These are phyloP conservation scores for Dendrostoma leiphaemia DNA, from an alignment of 2,329 filamentous ascomycete genomes.

Conservation along the genomic window DNA sequence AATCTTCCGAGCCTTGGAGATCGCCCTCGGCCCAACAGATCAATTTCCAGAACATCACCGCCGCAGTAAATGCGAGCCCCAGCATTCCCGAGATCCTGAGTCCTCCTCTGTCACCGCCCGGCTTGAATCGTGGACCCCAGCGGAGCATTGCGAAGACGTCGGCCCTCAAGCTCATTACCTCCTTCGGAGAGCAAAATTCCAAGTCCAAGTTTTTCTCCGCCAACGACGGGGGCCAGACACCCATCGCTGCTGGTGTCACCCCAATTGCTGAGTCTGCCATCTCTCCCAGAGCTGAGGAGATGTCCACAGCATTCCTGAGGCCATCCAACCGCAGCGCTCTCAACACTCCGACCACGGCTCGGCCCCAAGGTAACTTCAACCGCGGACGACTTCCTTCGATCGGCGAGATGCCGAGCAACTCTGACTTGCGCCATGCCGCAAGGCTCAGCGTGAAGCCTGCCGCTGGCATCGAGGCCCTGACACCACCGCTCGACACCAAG, in stretches of 20 bases:
- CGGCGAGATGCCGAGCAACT: slow-evolving; percentile 58
- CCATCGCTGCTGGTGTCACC: slow-evolving; percentile 78
- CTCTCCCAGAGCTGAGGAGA: slow-evolving; percentile 67
- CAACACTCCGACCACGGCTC: slow-evolving; percentile 67
- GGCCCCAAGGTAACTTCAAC: slow-evolving; percentile 57
- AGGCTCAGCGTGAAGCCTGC: slow-evolving; percentile 17
- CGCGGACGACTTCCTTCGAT: slow-evolving; percentile 74
- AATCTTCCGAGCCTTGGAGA: slow-evolving; percentile 83
- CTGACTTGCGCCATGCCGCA: slow-evolving; percentile 29
- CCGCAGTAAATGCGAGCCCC: slow-evolving; percentile 31
- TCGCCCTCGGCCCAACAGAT: slow-evolving; percentile 73
- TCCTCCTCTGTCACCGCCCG: slow-evolving; percentile 72
- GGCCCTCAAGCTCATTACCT: slow-evolving; percentile 86
- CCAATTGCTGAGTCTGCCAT: slow-evolving; percentile 80
- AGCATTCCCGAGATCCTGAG: slow-evolving; percentile 63
- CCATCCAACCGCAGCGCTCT: slow-evolving; percentile 66
- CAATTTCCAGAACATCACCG: slow-evolving; percentile 45
- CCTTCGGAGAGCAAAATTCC: slow-evolving; percentile 65
- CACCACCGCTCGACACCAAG: slow-evolving; percentile 21
- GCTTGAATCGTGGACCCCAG: slow-evolving; percentile 56
- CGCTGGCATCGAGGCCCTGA: slow-evolving; percentile 9
- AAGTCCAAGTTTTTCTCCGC: slow-evolving; percentile 64
- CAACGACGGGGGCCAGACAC: slow-evolving; percentile 63
- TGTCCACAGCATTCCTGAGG: slow-evolving; percentile 65
- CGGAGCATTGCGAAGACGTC: slow-evolving; percentile 74